Base-by-base conservation (phyloP, 2,329 filamentous ascomycete species). In the Verruconis gallopava region DNA sequence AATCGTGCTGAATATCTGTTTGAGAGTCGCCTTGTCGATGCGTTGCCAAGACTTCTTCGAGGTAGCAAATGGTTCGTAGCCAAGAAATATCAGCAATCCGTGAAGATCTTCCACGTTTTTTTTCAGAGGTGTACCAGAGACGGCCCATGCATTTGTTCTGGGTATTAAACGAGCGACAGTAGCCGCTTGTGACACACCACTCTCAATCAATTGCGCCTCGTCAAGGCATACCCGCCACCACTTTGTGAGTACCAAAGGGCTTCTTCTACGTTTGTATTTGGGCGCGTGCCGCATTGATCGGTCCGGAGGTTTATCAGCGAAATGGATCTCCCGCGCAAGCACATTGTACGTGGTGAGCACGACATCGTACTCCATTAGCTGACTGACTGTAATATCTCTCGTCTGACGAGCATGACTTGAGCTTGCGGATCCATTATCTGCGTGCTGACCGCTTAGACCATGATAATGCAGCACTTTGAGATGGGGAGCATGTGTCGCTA, bases 141-240 rank as follows among this genome's bases (percentile, higher is more conserved):
- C 78, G 12, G 81, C 86, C 91, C 91, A 96, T 2, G 85, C 80
- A 60, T 94, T 88, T 48, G 83, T 63, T 20, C 91, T 74, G 35
- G 89, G 86, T 46, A 98, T 80, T 19, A 81, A 66, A 32, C 78
- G 75, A 25, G 86, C 86, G 12, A 95, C 77, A 37, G 71, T 75
- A 1, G 91, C 88, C 20, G 89, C 84, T 50, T 85, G 79, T 51
- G 77, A 88, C 3, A 93, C 78, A 22, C 86, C 85, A 49, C 76
- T 89, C 56, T 96, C 89, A 33, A 96, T 78, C 81, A 94, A 93
- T 54, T 98, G 91, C 0, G 89, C 65, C 79, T 86, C 75, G 49
- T 79, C 75, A 19, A 79, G 63, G 51, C 72, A 76, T 1, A 93
- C 75, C 33, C 89, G 73, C 85, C 86, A 95, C 86, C 85, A 96